Base-by-base conservation (phyloP, 805 yeast species). In the Phaffomyces antillensis region DNA sequence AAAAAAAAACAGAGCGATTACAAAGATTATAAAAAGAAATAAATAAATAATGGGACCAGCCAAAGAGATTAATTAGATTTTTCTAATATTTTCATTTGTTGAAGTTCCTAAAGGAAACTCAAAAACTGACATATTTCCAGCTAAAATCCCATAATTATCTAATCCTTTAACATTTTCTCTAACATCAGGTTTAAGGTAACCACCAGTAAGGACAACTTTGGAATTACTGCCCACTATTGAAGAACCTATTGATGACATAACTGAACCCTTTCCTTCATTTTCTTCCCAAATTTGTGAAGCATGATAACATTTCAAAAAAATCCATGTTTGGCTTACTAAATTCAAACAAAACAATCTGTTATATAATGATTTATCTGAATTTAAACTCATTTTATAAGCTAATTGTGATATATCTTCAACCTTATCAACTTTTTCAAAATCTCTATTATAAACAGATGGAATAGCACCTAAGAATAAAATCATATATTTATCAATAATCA, bases 401-500 rank as follows among this genome's bases (percentile, higher is more conserved):
- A 45, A 15, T 5, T 35, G 28, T 0, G 60, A 50, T 4, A 56
- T 44, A 32, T 56, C 61, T n/a, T 45, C 48, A 2, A 47, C 12
- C 2, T 38, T 39, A 15, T 37, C 37, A 2, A 17, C 33, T 3
- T 30, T 8, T 7, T 26, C 8, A 16, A 39, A 17, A 12, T 23
- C n/a, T 17, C 25, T 12, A 10, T 26, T 5, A 15, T 26, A 35
- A 20, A 23, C 23, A 16, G 48, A 8, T 16, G 54, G 53, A 6
- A 43, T 36, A 3, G 48, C 50, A n/a, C 58, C 60, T 11, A 52
- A 44, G 25, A 51, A 39, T 1, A 53, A 30, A 5, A 52, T n/a
- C 6, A 58, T 10, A 39, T 47, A 58, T 35, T 46, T 50, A 24
- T 56, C 63, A 10, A 51, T 26, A 1, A 54, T 31, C 7, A 53